Evolutionary conservation across 305 asterid genomes (phyloP), one percentile per base, ranked within the genome.

Genomic region (Fraxinus sp.): DNA sequence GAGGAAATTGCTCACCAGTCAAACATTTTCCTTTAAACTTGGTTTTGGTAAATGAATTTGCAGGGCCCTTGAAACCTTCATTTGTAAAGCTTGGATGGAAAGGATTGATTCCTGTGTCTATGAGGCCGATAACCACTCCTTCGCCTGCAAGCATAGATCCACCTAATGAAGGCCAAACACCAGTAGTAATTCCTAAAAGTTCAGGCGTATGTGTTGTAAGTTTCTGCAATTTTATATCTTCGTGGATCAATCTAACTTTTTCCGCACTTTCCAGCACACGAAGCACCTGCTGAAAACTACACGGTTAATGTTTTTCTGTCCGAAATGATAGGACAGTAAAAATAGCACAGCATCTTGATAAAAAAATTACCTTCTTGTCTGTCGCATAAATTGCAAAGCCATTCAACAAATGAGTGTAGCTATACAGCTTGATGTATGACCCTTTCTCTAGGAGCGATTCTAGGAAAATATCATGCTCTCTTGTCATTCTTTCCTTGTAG

Each of bases 91-190:
- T 93, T 0, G 90, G 94, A 88, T 93, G 93, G 37, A 74, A 83
- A 44, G 93, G 95, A 77, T 89, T 91, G 73, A 93, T 89, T 78
- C 97, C 94, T 0, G 95, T 90, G 88, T 93, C 97, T 55, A 93
- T 86, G 28, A 93, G 78, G 36, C 95, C 94, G 59, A 93, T 93
- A 76, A 93, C 97, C 16, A 91, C 86, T 2, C 92, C 94, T 4
- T 88, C 88, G 1, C 93, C 96, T 16, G 96, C 89, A 44, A 76
- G 72, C 10, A 18, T 75, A 8, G 90, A 72, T 62, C 93, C 95
- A 28, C 95, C 97, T 71, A 89, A 76, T 59, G 82, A 79, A 4
- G 90, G 91, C 97, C 97, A 93, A 72, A 87, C 91, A 36, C 89
- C 90, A 8, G 20, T 71, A 0, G 86, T 87, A 11, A 93, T 81